Conservation (phyloP, 352 stramenopile genomes). For the Phytopythium delawarense region DNA sequence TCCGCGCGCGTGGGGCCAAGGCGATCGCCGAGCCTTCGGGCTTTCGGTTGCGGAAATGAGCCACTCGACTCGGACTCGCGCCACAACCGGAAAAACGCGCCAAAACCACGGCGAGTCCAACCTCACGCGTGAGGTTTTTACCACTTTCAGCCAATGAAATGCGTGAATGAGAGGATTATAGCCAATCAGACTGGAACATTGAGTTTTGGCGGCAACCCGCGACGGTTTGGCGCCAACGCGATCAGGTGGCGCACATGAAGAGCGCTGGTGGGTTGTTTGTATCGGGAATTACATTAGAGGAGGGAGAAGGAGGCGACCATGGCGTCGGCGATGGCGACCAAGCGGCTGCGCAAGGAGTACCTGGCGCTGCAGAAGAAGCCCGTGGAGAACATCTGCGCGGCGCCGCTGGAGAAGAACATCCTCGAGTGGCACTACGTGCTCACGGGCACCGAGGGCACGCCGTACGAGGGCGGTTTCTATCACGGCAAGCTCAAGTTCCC, state of each 20-base stretch:
- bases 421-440: conserved; percentile 97
- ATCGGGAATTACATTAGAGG: neutral
- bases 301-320: conserved; percentile 29
- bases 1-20: neutral
- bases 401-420: conserved; percentile 91
- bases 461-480: conserved; percentile 91
- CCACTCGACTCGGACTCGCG: neutral
- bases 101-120: conserved; percentile 1
- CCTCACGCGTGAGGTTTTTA: neutral
- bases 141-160: conserved; percentile 4
- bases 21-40: neutral
- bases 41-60: neutral
- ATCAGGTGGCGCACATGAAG: neutral
- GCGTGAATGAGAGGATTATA: neutral
- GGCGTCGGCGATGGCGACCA: conserved; percentile 76
- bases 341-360: conserved; percentile 91
- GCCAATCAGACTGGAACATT: neutral
- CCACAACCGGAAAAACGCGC: conserved; percentile 5
- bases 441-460: conserved; percentile 51
- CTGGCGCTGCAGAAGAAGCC: conserved; percentile 83
- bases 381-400: conserved; percentile 83
- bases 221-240: neutral
- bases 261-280: neutral
- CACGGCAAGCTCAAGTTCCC: conserved; percentile 92
- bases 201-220: neutral